These are phyloP conservation scores for Nidularia pulvinata DNA, from an alignment of 768 basidiomycete species.

Conservation along the genomic window DNA sequence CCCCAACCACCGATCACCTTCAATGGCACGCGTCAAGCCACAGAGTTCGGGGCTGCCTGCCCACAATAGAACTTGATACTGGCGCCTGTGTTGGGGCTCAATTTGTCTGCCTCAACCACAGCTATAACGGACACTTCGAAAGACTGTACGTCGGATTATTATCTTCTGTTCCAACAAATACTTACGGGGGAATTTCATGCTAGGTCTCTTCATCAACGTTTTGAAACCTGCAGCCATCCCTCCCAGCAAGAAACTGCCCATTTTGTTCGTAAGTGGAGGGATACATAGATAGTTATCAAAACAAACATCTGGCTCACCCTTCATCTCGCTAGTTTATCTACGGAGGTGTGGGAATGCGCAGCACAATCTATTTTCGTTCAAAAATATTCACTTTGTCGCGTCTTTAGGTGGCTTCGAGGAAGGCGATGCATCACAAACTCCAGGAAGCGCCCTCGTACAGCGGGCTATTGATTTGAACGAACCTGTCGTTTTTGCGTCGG, in stretches of 20 bases:
- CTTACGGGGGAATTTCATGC: too few species aligned
- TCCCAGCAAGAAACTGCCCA: slow-evolving; percentile 5
- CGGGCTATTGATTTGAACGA: slow-evolving; percentile 22
- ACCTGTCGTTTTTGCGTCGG: slow-evolving; percentile 34
- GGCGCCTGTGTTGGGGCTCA: too few species aligned
- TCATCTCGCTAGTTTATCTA: slow-evolving; percentile 12
- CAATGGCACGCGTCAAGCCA: slow-evolving; percentile 5
- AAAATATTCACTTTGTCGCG: not conserved
- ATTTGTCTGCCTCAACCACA: too few species aligned
- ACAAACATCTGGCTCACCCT: not conserved
- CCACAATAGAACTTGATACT: slow-evolving; percentile 1
- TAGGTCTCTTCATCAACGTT: slow-evolving; percentile 13
- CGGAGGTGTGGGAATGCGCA: slow-evolving; percentile 5
- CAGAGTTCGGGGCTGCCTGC: slow-evolving; percentile 5
- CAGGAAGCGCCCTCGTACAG: slow-evolving; percentile 18
- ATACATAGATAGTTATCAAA: not conserved
- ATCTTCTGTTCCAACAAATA: too few species aligned
- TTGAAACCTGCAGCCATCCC: slow-evolving; percentile 3
- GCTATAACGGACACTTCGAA: too few species aligned
- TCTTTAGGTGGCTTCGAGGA: not conserved
- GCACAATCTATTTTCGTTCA: not conserved
- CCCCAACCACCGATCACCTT: not conserved
- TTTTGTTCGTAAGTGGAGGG: slow-evolving; percentile 7
- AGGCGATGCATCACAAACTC: slow-evolving; percentile 3
- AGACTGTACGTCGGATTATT: too few species aligned